Conservation (phyloP, 352 stramenopile genomes). For the Phytophthora aleatoria region DNA sequence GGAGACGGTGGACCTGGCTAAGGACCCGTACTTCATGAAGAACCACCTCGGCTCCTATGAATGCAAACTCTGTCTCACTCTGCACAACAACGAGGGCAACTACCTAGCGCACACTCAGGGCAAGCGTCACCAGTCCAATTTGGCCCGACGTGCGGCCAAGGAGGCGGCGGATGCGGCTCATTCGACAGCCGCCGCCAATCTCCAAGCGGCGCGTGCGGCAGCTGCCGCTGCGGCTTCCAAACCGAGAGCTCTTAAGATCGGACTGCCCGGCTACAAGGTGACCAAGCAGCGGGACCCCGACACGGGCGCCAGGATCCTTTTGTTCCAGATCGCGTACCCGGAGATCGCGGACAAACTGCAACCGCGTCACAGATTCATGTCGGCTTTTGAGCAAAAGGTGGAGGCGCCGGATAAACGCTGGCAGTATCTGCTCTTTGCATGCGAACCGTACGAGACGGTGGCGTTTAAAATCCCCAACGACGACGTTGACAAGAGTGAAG, state of each 20-base stretch:
- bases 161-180: conserved; percentile 64
- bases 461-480: conserved; percentile 99
- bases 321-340: conserved; percentile 97
- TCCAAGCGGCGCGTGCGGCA: conserved; percentile 49
- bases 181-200: conserved; percentile 48
- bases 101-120: conserved; percentile 99
- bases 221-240: conserved; percentile 39
- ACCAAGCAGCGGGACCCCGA: conserved; percentile 93
- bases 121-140: conserved; percentile 98
- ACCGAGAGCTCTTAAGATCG: conserved; percentile 93
- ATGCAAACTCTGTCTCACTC: conserved; percentile 98
- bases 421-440: conserved; percentile 98
- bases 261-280: conserved; percentile 97
- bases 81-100: conserved; percentile 99
- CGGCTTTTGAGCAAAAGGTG: conserved; percentile 98
- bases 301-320: conserved; percentile 82
- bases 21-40: conserved; percentile 99
- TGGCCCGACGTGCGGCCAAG: conserved; percentile 91
- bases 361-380: conserved; percentile 99
- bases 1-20: conserved; percentile 98
- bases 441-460: conserved; percentile 99
- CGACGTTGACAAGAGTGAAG: conserved; percentile 94
- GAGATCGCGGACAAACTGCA: conserved; percentile 94
- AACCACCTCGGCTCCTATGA: conserved; percentile 99
- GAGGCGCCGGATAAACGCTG: conserved; percentile 95